A percentile compares a stretch with the other conserved stretches of the same genome.
Conservation (phyloP, 2,329 filamentous ascomycete species). For the Rutstroemia sp. region DNA sequence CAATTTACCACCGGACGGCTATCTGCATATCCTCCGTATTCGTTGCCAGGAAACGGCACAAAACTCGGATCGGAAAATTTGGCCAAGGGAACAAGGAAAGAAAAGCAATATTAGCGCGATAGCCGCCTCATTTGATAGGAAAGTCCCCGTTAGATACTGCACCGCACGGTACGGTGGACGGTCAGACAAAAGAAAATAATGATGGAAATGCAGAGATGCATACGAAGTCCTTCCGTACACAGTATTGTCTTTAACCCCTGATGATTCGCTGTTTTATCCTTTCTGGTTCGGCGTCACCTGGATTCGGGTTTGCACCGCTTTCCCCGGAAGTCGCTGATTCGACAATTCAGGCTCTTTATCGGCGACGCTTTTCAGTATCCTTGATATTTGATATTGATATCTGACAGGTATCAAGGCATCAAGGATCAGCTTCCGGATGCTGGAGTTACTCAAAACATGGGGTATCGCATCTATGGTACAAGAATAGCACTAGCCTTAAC, state of each 20-base stretch:
- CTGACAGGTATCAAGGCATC: not conserved
- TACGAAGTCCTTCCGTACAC: not conserved
- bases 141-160: not conserved
- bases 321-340: not conserved
- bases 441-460: not conserved
- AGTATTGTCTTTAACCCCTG: not conserved
- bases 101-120: not conserved
- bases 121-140: not conserved
- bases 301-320: not conserved
- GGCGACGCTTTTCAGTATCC: not conserved
- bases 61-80: not conserved
- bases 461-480: not conserved
- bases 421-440: not conserved
- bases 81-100: not conserved
- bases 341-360: not conserved
- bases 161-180: not conserved
- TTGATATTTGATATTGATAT: not conserved
- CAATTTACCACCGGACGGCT: not conserved
- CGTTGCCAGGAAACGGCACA: constrained; percentile 1
- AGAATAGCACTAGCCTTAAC: not conserved
- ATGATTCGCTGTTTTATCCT: not conserved
- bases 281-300: not conserved
- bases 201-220: constrained; percentile 2
- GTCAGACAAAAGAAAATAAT: not conserved
- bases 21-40: not conserved